These are phyloP conservation scores for Apophysomyces elegans DNA, from an alignment of 371 early-diverging fungal species.

Conservation along the genomic window DNA sequence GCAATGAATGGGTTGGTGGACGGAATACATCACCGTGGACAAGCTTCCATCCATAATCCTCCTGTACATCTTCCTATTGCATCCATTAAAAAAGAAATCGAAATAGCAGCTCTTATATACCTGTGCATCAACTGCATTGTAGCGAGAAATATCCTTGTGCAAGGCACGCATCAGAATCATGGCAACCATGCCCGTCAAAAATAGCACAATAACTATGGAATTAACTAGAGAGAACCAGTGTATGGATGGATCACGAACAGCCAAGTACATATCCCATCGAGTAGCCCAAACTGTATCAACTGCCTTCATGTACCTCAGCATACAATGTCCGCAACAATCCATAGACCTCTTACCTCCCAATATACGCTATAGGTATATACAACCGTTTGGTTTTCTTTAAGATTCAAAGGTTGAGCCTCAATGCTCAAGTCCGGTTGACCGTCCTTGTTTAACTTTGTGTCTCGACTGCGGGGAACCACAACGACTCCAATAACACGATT, in stretches of 20 bases:
- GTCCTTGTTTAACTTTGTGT: slow-evolving; percentile 43
- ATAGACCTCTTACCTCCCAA: slow-evolving; percentile 69
- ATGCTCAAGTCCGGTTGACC: slow-evolving; percentile 44
- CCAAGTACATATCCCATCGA: slow-evolving; percentile 92
- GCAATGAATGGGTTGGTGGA: slow-evolving; percentile 76
- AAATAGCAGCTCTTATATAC: slow-evolving; percentile 18
- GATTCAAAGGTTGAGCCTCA: slow-evolving; percentile 41
- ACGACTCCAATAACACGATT: slow-evolving; percentile 85
- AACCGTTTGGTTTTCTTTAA: slow-evolving; percentile 60
- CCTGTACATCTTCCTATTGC: slow-evolving; percentile 78
- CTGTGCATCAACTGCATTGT: slow-evolving; percentile 74
- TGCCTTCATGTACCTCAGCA: slow-evolving; percentile 28
- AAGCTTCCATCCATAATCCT: slow-evolving; percentile 93
- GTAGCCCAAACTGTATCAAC: slow-evolving; percentile 88
- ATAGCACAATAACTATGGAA: slow-evolving; percentile 86
- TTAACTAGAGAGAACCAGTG: slow-evolving; percentile 83
- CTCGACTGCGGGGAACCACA: slow-evolving; percentile 65
- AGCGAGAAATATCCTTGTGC: slow-evolving; percentile 84
- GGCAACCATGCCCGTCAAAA: slow-evolving; percentile 89
- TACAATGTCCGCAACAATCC: background rate
- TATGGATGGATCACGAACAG: slow-evolving; percentile 85
- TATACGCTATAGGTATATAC: slow-evolving; percentile 84
- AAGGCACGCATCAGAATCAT: slow-evolving; percentile 86
- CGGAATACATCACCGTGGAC: slow-evolving; percentile 96
- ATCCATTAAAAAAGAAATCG: background rate